A percentile compares a stretch with the other conserved stretches of the same genome.
Evolutionary conservation across 2,329 filamentous ascomycete genomes (phyloP).

Genomic region (Simplicillium sp.): DNA sequence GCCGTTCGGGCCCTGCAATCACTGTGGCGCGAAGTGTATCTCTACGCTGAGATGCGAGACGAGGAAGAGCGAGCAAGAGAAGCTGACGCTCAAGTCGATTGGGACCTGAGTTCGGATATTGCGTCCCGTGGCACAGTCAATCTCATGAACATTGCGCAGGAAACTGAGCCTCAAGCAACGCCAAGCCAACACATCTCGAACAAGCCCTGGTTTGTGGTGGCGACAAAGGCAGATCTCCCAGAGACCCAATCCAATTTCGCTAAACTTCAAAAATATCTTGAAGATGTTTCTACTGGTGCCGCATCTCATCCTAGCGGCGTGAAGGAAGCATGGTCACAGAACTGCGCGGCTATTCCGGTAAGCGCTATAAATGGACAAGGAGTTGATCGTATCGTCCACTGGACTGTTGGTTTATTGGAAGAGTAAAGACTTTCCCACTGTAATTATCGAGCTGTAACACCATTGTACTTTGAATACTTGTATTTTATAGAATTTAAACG

Average conservation of each 20-base stretch:
- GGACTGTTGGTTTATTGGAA: constrained; percentile 61
- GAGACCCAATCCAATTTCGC: constrained; percentile 71
- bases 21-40: constrained; percentile 82
- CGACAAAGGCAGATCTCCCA: constrained; percentile 81
- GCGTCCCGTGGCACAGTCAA: constrained; percentile 3
- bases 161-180: constrained; percentile 6
- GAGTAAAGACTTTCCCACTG: constrained; percentile 16
- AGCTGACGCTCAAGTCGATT: constrained; percentile 44
- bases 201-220: constrained; percentile 95
- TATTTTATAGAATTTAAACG: constrained; percentile 1
- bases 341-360: constrained; percentile 68
- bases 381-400: constrained; percentile 63
- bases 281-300: constrained; percentile 50
- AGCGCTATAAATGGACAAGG: constrained; percentile 85
- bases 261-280: constrained; percentile 60
- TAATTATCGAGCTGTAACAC: constrained; percentile 10
- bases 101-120: constrained; percentile 43
- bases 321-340: constrained; percentile 44
- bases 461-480: not conserved
- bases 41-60: constrained; percentile 74
- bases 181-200: constrained; percentile 65
- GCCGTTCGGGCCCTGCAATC: constrained; percentile 69
- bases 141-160: constrained; percentile 10
- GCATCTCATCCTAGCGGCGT: constrained; percentile 65
- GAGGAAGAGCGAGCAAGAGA: constrained; percentile 61